Base-by-base conservation (phyloP, 164 flowering plant genomes). In the Cinnamomum micranthum region DNA sequence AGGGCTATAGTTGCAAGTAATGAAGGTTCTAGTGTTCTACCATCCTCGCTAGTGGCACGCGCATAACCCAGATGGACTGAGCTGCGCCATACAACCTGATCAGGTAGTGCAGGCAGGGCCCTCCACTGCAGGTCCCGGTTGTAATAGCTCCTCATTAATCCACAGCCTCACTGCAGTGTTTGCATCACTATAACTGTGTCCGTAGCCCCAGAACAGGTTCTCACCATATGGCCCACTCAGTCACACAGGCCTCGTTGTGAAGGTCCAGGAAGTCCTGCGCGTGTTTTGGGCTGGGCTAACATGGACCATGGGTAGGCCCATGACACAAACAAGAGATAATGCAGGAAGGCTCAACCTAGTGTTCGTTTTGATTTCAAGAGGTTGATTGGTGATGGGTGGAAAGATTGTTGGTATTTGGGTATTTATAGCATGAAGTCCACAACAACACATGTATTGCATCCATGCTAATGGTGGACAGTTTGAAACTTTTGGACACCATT, bases 11-110 rank as follows among this genome's bases (percentile, higher is more conserved):
- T 75, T 63, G 60, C 81, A 80, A 23, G 35, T 74, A 17, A 74
- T 27, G 65, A 77, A 71, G 15, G 12, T 19, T 6, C n/a, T n/a
- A n/a, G n/a, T n/a, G n/a, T n/a, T n/a, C 41, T 76, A 0, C 81
- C 79, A 33, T 71, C 84, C 65, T 60, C 73, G 72, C 89, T 85
- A 62, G 5, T 17, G 23, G 77, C 85, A 64, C 72, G 77, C 23
- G 84, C 87, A 50, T 88, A 87, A 6, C 90, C 88, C 0, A 87
- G 58, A 1, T 75, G 73, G 22, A 78, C 78, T 1, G 90, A 78
- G 33, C 81, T 74, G 4, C 73, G 73, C 88, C 88, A 87, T 1
- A 87, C 83, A 27, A 86, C 86, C 74, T 86, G 87, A n/a, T n/a
- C n/a, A 11, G 85, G 76, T 87, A 85, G 65, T 83, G 86, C 20